Conservation (phyloP, 495 filamentous ascomycete species). For the Penicillium antarcticum region DNA sequence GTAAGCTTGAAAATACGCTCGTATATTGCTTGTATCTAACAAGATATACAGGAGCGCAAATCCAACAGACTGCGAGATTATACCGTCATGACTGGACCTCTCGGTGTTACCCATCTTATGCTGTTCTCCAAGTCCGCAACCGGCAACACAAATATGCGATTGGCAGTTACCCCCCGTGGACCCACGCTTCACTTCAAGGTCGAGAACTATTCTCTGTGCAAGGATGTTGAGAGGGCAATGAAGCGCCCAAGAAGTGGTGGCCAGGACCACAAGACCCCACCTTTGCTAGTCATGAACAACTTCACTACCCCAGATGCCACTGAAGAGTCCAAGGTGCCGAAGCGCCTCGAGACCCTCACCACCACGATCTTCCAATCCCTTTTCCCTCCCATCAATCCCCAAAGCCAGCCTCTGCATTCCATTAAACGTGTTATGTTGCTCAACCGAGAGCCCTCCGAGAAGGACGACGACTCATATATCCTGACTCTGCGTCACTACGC, state of each 20-base stretch:
- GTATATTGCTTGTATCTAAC: conserved; percentile 4
- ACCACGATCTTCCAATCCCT: conserved; percentile 95
- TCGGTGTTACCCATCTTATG: conserved; percentile 91
- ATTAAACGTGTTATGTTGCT: conserved; percentile 87
- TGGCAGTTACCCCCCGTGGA: conserved; percentile 84
- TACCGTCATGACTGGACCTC: conserved; percentile 89
- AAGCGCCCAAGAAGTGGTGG: conserved; percentile 76
- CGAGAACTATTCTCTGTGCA: conserved; percentile 93
- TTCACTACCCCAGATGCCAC: conserved; percentile 65
- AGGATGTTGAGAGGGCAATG: conserved; percentile 77
- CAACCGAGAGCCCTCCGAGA: conserved; percentile 64
- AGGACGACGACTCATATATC: conserved; percentile 69
- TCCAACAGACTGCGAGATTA: conserved; percentile 90
- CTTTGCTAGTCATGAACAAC: conserved; percentile 97
- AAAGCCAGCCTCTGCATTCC: conserved; percentile 78
- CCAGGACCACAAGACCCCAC: conserved; percentile 79
- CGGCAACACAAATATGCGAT: conserved; percentile 88
- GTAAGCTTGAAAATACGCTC: conserved; percentile 25
- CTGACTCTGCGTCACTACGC: conserved; percentile 92
- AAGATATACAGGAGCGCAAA: conserved; percentile 65
- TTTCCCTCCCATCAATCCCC: conserved; percentile 93
- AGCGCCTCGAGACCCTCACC: conserved; percentile 88
- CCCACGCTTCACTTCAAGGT: conserved; percentile 93
- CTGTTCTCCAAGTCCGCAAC: conserved; percentile 88
- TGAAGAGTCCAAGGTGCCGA: conserved; percentile 60